Percentiles rank a stretch among this genome's conserved stretches.
phyloP scores from a whole-genome alignment of 2,329 filamentous ascomycete genomes.

The Tolypocladium pustulatum region DNA sequence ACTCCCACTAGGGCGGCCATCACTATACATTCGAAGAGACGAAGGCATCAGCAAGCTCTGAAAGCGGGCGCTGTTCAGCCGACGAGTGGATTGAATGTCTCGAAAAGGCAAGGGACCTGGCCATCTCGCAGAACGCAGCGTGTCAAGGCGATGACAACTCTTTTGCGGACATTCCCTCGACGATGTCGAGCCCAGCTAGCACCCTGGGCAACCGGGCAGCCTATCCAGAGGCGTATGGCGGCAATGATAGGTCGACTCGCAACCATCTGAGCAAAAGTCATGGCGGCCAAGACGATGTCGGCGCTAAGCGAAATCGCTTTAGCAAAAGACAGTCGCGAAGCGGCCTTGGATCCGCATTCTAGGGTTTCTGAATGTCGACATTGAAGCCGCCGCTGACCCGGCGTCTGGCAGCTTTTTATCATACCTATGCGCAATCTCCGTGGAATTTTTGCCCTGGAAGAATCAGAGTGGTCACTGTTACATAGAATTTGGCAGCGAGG shows the following conservation, averaged over 20 bases:
- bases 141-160: slow-evolving; percentile 57
- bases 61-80: slow-evolving; percentile 56
- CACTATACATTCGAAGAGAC: slow-evolving; percentile 90
- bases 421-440: not conserved
- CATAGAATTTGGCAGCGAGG: slow-evolving; percentile 21
- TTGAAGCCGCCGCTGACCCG: not conserved
- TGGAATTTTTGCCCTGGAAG: not conserved
- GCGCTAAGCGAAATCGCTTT: slow-evolving; percentile 56
- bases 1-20: slow-evolving; percentile 59
- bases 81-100: slow-evolving; percentile 90
- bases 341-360: slow-evolving; percentile 84
- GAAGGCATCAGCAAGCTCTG: slow-evolving; percentile 53
- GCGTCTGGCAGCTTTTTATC: not conserved
- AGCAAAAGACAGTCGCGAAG: slow-evolving; percentile 92
- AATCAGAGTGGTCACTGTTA: slow-evolving; percentile 9
- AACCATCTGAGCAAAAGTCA: slow-evolving; percentile 51
- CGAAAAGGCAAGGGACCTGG: slow-evolving; percentile 77
- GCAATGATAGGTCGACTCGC: slow-evolving; percentile 42
- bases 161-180: slow-evolving; percentile 59
- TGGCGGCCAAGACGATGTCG: slow-evolving; percentile 39
- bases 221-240: slow-evolving; percentile 38
- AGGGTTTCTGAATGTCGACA: not conserved
- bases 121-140: slow-evolving; percentile 59
- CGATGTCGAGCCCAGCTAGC: slow-evolving; percentile 66
- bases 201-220: slow-evolving; percentile 53